A percentile compares a stretch with the other conserved stretches of the same genome.
Evolutionary conservation across 2,329 filamentous ascomycete genomes (phyloP).

Genomic region (Monosporascus sp.): DNA sequence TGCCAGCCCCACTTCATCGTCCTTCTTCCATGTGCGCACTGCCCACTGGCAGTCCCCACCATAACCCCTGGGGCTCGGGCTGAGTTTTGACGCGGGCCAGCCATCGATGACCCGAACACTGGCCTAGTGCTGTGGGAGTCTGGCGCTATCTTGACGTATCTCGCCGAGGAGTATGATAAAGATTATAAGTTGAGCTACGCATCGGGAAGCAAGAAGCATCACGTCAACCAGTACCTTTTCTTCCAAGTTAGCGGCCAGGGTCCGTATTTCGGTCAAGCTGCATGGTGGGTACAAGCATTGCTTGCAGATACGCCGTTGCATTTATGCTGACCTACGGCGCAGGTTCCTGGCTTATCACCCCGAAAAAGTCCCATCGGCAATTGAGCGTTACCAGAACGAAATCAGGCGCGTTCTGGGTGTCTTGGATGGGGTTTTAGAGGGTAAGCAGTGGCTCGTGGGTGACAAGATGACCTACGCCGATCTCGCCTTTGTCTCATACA

Average conservation of each 20-base stretch:
- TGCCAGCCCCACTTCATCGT: too few relatives aligned
- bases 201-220: not conserved
- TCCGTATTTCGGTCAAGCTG: not conserved
- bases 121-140: not conserved
- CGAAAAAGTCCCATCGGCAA: not conserved
- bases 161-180: not conserved
- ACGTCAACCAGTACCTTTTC: not conserved
- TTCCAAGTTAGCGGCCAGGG: not conserved
- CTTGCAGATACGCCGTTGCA: not conserved
- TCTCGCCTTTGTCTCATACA: not conserved
- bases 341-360: not conserved
- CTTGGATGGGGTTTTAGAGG: not conserved
- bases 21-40: too few relatives aligned
- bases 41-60: too few relatives aligned
- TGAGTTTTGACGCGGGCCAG: too few relatives aligned
- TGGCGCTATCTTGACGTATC: not conserved
- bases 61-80: too few relatives aligned
- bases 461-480: not conserved
- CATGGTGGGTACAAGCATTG: not conserved
- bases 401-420: not conserved
- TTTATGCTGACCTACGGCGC: too few relatives aligned
- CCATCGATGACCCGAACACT: not conserved
- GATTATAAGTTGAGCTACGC: not conserved
- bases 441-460: not conserved
- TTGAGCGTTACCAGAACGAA: not conserved